These are phyloP conservation scores for Tephrocybe rancida DNA, from an alignment of 768 basidiomycete genomes.

Conservation along the genomic window DNA sequence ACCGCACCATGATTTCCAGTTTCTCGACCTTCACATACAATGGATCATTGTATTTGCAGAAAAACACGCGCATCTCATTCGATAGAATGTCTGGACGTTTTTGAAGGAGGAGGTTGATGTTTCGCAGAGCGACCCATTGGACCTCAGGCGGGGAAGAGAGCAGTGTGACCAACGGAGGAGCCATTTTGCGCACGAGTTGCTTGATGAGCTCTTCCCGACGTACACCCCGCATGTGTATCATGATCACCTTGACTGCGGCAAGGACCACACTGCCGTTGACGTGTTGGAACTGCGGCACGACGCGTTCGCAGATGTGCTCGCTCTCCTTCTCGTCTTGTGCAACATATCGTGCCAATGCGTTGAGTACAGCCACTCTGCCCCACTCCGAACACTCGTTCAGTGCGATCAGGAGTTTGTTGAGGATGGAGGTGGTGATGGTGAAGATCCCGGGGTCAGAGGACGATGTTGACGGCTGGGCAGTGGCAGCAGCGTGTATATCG, in stretches of 20 bases:
- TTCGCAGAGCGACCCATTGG: conserved; percentile 97
- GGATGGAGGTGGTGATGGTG: conserved; percentile 76
- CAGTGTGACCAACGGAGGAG: conserved; percentile 92
- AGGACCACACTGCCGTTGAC: conserved; percentile 95
- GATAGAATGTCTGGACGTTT: conserved; percentile 88
- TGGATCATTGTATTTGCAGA: conserved; percentile 99
- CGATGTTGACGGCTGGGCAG: conserved; percentile 54
- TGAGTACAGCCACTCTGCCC: conserved; percentile 94
- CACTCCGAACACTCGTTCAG: conserved; percentile 99
- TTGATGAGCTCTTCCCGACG: conserved; percentile 81
- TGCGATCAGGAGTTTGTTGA: conserved; percentile 91
- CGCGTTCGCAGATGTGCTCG: conserved; percentile 98
- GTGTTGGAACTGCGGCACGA: conserved; percentile 98
- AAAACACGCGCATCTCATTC: conserved; percentile 98
- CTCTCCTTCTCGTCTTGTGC: conserved; percentile 91
- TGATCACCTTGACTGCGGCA: conserved; percentile 96
- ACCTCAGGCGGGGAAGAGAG: conserved; percentile 97
- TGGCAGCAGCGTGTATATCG: conserved; percentile 84
- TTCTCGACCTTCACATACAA: conserved; percentile 99
- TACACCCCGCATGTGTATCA: conserved; percentile 93
- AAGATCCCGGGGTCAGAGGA: conserved; percentile 72
- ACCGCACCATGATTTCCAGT: conserved; percentile 95
- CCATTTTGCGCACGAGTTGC: conserved; percentile 93
- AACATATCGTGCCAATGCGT: conserved; percentile 81
- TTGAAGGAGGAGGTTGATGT: conserved; percentile 95